Evolutionary conservation across 495 filamentous ascomycete genomes (phyloP), one percentile per base, ranked within the genome.

Genomic region (Neurospora sp.): DNA sequence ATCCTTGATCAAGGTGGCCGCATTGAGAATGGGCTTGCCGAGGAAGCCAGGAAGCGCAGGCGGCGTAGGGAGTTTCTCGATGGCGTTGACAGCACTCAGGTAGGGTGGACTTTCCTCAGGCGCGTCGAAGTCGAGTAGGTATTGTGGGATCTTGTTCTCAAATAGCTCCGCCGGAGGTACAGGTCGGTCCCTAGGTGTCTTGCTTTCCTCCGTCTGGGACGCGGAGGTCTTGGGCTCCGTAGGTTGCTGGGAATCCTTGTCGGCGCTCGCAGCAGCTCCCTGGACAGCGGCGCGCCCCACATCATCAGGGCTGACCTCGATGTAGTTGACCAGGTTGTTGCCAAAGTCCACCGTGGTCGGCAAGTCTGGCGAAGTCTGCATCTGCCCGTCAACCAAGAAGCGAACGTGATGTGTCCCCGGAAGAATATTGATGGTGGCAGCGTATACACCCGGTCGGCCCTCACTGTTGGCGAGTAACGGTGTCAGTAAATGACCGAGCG

Each of bases 341-440:
- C 93, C 96, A 80, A 94, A 97, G 82, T 99, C 96, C 37, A 99
- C 96, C 0, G 96, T 95, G 0, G 96, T 98, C 3, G 96, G 94
- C 31, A 97, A 87, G 74, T 91, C 88, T 61, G 92, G 89, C 6
- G 94, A 94, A 20, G 92, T 92, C 73, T 89, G 87, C 94, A 98
- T 97, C 74, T 94, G 90, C 42, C 91, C 92, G 81, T 98, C 94
- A 37, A 98, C 93, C 76, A 99, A 88, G 84, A 98, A 99, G 77
- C 96, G 94, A 75, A 99, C 85, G 82, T 99, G 96, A 82, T 99
- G 96, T 1, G 96, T 98, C 46, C 96, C 96, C 2, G 96, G 93
- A 16, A 91, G 90, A 71, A 99, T 89, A 76, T 90, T 90, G 74
- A 98, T 86, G 14, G 89, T 90, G 27, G 93, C 89, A 37, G 90